A percentile compares a stretch with the other conserved stretches of the same genome.
These are phyloP conservation scores for Cryptococcus jaspeensis DNA, from an alignment of 1,284 basidiomycete genomes.

Conservation along the genomic window DNA sequence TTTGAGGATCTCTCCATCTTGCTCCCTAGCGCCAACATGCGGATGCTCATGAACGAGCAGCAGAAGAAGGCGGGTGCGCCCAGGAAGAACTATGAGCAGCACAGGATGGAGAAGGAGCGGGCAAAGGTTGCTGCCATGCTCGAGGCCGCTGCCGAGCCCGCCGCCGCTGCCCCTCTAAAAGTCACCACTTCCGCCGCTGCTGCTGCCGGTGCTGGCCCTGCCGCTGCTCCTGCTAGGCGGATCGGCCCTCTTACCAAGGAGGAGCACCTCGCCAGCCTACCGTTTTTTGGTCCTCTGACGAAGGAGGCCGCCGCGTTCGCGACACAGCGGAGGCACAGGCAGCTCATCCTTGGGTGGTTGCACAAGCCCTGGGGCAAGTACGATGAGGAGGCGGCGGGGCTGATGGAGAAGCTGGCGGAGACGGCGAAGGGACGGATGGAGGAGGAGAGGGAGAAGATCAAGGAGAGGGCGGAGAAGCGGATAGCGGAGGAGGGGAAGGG, in stretches of 20 bases:
- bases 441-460: slow-evolving; percentile 12
- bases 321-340: slow-evolving; percentile 31
- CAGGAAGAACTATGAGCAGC: slow-evolving; percentile 28
- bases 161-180: slow-evolving; percentile 1
- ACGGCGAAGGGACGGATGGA: slow-evolving; percentile 20
- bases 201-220: neutral
- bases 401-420: slow-evolving; percentile 21
- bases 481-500: slow-evolving; percentile 2
- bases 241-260: slow-evolving; percentile 34
- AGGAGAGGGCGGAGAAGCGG: slow-evolving; percentile 6
- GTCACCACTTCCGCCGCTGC: neutral
- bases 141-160: slow-evolving; percentile 1
- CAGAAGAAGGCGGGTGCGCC: slow-evolving; percentile 8
- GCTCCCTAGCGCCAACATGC: slow-evolving; percentile 28
- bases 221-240: neutral
- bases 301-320: slow-evolving; percentile 23
- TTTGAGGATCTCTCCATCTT: slow-evolving; percentile 27
- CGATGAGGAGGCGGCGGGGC: slow-evolving; percentile 27
- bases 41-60: slow-evolving; percentile 12
- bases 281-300: slow-evolving; percentile 26
- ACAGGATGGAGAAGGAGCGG: slow-evolving; percentile 33
- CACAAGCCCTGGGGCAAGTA: slow-evolving; percentile 32
- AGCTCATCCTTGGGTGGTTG: slow-evolving; percentile 32
- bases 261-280: slow-evolving; percentile 24
- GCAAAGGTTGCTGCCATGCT: slow-evolving; percentile 25